Conservation (phyloP, 139 green algal species). For the Chlamydomonas eustigma region DNA sequence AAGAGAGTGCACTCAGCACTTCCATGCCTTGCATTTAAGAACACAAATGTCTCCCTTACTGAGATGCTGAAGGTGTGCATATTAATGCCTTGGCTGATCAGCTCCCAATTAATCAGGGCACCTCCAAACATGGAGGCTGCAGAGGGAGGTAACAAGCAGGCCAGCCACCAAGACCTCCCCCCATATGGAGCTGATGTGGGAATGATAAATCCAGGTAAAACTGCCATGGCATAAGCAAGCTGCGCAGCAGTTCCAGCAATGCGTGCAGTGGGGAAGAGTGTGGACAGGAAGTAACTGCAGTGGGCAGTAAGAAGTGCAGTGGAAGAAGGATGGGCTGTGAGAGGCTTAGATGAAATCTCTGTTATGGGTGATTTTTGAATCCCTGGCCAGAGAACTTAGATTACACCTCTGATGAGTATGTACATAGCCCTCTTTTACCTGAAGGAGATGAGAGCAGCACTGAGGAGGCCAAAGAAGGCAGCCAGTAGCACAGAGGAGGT, state of each 20-base stretch:
- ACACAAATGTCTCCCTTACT: neutral
- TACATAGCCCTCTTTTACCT: constrained; percentile 5
- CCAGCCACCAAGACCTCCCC: constrained; percentile 51
- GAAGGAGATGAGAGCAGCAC: constrained; percentile 58
- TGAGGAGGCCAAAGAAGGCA: constrained; percentile 8
- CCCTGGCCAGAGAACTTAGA: neutral
- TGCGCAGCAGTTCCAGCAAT: constrained; percentile 57
- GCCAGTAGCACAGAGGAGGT: neutral
- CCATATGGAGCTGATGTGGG: constrained; percentile 46
- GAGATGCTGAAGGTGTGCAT: neutral
- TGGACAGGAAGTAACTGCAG: constrained; percentile 64
- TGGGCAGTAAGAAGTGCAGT: constrained; percentile 17
- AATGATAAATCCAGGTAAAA: constrained; percentile 61
- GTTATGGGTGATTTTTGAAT: neutral
- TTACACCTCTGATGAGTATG: neutral
- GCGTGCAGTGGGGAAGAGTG: constrained; percentile 57
- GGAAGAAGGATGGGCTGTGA: neutral
- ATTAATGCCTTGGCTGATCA: constrained; percentile 26
- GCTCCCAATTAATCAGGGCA: constrained; percentile 65
- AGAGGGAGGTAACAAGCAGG: constrained; percentile 68
- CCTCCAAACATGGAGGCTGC: constrained; percentile 65
- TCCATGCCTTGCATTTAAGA: neutral
- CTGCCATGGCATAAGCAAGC: constrained; percentile 64
- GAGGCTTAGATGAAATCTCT: no score
- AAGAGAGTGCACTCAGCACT: no score